Evolutionary conservation across 148 eudicot genomes (phyloP), one percentile per base, ranked within the genome.

Genomic region (Persicaria maculosa): DNA sequence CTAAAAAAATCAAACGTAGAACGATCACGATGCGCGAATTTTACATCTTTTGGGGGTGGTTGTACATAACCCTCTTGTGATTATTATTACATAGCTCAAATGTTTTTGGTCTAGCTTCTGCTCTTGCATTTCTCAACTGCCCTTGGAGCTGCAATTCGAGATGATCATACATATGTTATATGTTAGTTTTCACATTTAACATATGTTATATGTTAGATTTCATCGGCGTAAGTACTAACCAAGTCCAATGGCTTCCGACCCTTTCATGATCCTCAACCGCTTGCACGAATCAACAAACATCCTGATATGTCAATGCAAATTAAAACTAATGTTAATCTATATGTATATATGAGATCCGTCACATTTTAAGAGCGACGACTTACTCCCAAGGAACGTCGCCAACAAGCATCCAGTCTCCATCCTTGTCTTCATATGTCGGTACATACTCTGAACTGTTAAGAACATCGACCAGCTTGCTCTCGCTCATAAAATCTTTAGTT

Each of bases 211-310:
- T 15, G 14, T 54, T 15, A 50, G 4, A 1, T 12, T 15, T 31
- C 9, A 50, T 4, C 0, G 14, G 53, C 16, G 5, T 2, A 46
- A 16, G 12, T 52, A 73, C 86, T 11, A 16, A 87, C 90, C 86
- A 73, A 85, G 82, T 59, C 88, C 91, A 77, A 87, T 85, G 61
- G 91, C 88, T 77, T 87, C 91, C 1, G 91, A 85, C 25, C 88
- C 83, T 75, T 87, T 87, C 91, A 87, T 87, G 75, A 87, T 85
- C 40, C 86, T 84, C 50, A 87, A 84, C 70, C 91, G 86, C 74
- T 83, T 87, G 88, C 91, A 87, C 53, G 91, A 83, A 8, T 80
- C 80, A 5, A 83, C 85, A 62, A 87, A 87, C 85, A 87, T 85
- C 76, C 91, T 87, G 80, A 75, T 20, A n/a, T 25, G 12, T 0